Evolutionary conservation across 129 eudicot species (phyloP).

Genomic region (Escallonia herrerae): DNA sequence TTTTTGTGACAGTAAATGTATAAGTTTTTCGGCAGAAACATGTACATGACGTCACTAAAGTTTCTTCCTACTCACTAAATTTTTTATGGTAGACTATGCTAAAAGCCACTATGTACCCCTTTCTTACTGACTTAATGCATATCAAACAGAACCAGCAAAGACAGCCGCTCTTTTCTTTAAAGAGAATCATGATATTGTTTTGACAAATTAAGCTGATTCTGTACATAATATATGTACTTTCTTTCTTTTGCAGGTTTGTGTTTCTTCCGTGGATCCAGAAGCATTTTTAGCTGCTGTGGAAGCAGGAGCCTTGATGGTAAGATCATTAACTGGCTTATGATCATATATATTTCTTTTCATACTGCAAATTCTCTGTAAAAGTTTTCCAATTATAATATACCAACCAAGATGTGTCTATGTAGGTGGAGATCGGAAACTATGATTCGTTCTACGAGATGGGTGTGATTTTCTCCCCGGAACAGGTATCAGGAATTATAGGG

Average conservation of each 20-base stretch:
- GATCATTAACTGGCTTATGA: slow-evolving; percentile 6
- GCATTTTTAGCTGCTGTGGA: slow-evolving; percentile 83
- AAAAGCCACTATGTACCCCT: background rate
- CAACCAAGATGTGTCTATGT: slow-evolving; percentile 8
- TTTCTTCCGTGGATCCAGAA: slow-evolving; percentile 88
- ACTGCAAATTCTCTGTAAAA: background rate
- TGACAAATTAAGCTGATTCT: too few relatives aligned
- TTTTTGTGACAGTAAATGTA: too few relatives aligned
- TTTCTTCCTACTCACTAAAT: too few relatives aligned
- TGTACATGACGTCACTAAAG: too few relatives aligned
- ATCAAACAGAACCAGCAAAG: too few relatives aligned
- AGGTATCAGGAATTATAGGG: slow-evolving; percentile 32
- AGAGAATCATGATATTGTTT: background rate
- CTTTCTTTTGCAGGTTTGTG: slow-evolving; percentile 57
- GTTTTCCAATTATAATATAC: background rate
- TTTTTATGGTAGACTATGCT: too few relatives aligned
- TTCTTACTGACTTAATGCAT: background rate
- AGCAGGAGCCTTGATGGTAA: slow-evolving; percentile 94
- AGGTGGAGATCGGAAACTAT: slow-evolving; percentile 95
- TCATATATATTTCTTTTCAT: too few relatives aligned
- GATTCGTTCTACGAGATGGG: slow-evolving; percentile 88
- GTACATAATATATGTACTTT: background rate
- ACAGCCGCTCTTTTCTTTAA: background rate
- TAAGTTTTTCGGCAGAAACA: too few relatives aligned
- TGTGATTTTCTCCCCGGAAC: slow-evolving; percentile 64